Conservation (phyloP, 345 rosid species). For the Odontarrhena argentea region DNA sequence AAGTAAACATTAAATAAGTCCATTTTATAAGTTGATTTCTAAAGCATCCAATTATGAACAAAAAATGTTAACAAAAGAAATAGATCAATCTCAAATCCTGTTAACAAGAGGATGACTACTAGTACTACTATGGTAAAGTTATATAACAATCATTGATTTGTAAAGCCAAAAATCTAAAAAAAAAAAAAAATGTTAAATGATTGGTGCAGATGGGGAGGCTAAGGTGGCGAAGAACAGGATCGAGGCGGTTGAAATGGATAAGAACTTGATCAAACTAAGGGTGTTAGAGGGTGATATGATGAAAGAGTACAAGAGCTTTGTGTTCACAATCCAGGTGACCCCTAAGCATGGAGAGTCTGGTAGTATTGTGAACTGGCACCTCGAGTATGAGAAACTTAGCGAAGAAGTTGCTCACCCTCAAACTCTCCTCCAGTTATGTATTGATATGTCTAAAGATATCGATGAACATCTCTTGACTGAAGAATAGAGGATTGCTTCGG, state of each 20-base stretch:
- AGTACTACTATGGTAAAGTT: too few species aligned
- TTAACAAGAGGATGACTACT: too few species aligned
- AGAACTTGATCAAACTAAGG: constrained; percentile 18
- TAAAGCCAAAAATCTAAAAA: too few species aligned
- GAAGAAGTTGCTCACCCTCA: constrained; percentile 43
- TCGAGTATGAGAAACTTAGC: constrained; percentile 42
- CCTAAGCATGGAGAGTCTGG: constrained; percentile 29
- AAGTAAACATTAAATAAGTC: background rate
- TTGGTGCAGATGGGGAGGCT: constrained; percentile 29
- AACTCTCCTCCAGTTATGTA: constrained; percentile 24
- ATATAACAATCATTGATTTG: too few species aligned
- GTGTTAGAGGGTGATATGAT: constrained; percentile 30
- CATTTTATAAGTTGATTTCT: too few species aligned
- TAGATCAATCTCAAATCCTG: too few species aligned
- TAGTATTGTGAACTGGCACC: constrained; percentile 40
- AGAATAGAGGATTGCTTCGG: constrained; percentile 14
- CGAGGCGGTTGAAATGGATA: constrained; percentile 28
- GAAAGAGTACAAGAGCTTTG: constrained; percentile 25
- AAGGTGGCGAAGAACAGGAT: constrained; percentile 18
- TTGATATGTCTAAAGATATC: constrained; percentile 37
- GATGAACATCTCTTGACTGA: constrained; percentile 35
- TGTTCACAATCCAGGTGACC: constrained; percentile 26
- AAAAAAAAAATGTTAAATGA: background rate
- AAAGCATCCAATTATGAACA: too few species aligned
- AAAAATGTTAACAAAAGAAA: too few species aligned